Conservation (phyloP, 169 alveolate genomes). For the Eimeria brunetti region DNA sequence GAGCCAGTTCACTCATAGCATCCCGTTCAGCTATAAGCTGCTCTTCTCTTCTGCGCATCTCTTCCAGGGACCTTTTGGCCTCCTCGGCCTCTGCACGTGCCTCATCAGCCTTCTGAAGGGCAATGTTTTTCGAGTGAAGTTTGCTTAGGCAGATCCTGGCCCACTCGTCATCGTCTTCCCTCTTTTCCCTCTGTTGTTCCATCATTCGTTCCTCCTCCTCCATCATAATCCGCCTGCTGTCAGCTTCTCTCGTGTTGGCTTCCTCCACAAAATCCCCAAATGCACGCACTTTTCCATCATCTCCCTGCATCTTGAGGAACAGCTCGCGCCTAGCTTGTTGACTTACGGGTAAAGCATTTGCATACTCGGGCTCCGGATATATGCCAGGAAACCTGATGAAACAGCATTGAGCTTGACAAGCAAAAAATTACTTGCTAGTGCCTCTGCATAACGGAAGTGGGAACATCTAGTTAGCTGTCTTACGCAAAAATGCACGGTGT, state of each 20-base stretch:
- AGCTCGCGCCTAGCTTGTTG: conserved; percentile 65
- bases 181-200: conserved; percentile 25
- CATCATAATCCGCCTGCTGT: background rate
- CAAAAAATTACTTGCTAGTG: background rate
- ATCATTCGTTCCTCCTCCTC: conserved; percentile 22
- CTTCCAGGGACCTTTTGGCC: conserved; percentile 34
- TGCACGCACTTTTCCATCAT: conserved; percentile 55
- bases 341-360: conserved; percentile 51
- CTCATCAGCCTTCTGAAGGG: conserved; percentile 36
- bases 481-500: background rate
- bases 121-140: conserved; percentile 55
- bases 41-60: conserved; percentile 39
- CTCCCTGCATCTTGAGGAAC: conserved; percentile 31
- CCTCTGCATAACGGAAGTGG: background rate
- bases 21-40: conserved; percentile 54
- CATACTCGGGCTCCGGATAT: conserved; percentile 63
- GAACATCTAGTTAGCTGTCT: background rate
- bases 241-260: conserved; percentile 23
- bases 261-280: conserved; percentile 70
- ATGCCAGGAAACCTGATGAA: conserved; percentile 34
- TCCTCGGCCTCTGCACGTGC: conserved; percentile 48
- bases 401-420: background rate
- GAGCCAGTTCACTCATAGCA: conserved; percentile 60
- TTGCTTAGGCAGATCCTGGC: conserved; percentile 67
- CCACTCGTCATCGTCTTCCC: conserved; percentile 69